A percentile compares a stretch with the other conserved stretches of the same genome.
These are phyloP conservation scores for Zoysia pacifica DNA, from an alignment of 176 grass and related monocot species.

Conservation along the genomic window DNA sequence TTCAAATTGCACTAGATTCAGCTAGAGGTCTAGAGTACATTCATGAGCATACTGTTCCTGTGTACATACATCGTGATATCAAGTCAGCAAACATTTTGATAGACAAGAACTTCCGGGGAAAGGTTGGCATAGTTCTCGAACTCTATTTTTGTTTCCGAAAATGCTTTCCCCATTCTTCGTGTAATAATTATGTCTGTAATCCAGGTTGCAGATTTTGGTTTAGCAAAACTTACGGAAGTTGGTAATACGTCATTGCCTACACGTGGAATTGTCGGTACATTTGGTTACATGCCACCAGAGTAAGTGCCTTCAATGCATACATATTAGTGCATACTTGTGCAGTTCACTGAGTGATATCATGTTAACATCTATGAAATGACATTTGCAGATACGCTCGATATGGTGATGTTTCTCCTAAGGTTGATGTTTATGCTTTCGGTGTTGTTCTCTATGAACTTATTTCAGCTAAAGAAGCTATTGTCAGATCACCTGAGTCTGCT, in stretches of 20 bases:
- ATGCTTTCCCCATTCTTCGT: background rate
- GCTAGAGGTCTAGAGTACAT: constrained; percentile 98
- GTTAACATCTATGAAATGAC: constrained; percentile 22
- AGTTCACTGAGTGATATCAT: background rate
- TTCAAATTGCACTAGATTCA: constrained; percentile 95
- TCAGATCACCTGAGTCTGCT: constrained; percentile 55
- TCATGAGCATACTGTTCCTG: constrained; percentile 95
- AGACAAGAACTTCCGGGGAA: constrained; percentile 84
- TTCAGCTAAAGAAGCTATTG: constrained; percentile 90
- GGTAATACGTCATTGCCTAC: constrained; percentile 65
- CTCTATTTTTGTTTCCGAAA: background rate
- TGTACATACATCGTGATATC: constrained; percentile 96
- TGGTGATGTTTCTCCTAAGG: constrained; percentile 89
- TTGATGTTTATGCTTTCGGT: constrained; percentile 91
- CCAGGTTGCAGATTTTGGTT: constrained; percentile 98
- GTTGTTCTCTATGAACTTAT: constrained; percentile 96
- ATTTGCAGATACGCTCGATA: constrained; percentile 76
- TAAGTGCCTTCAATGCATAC: constrained; percentile 38
- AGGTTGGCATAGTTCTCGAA: constrained; percentile 52
- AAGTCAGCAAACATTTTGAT: constrained; percentile 98
- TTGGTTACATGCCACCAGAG: constrained; percentile 99
- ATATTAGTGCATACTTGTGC: background rate
- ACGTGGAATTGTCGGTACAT: constrained; percentile 82
- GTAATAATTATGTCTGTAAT: constrained; percentile 27
- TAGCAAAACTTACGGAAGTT: constrained; percentile 87